These are phyloP conservation scores for Neopestalotiopsis rosae DNA, from an alignment of 2,329 filamentous ascomycete genomes.

Conservation along the genomic window DNA sequence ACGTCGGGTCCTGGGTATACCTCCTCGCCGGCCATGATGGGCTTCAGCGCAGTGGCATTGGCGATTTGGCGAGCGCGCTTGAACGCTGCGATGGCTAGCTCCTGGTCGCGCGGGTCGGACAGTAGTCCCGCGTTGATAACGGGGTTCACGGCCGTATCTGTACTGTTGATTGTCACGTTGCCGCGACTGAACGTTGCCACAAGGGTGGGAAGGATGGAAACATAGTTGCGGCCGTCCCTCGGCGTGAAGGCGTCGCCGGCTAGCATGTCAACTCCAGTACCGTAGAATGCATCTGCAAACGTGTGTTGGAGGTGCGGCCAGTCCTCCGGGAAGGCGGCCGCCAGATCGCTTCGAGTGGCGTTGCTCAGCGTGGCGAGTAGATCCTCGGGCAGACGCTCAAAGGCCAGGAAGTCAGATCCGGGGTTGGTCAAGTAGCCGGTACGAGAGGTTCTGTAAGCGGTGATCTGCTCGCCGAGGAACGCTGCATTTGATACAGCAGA, in stretches of 20 bases:
- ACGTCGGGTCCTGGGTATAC: slow-evolving; percentile 42
- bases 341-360: slow-evolving; percentile 49
- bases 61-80: slow-evolving; percentile 68
- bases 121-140: slow-evolving; percentile 39
- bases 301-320: slow-evolving; percentile 19
- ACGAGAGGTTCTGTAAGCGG: neutral
- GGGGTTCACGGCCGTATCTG: slow-evolving; percentile 35
- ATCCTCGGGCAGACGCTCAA: slow-evolving; percentile 37
- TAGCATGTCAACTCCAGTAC: neutral
- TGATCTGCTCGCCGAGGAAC: neutral
- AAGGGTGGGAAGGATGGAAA: slow-evolving; percentile 37
- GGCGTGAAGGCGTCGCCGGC: slow-evolving; percentile 5
- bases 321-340: slow-evolving; percentile 45
- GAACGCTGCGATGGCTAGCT: slow-evolving; percentile 68
- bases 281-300: neutral
- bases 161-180: slow-evolving; percentile 65
- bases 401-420: slow-evolving; percentile 46
- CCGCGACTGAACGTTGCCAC: slow-evolving; percentile 52
- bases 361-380: slow-evolving; percentile 40
- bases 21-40: slow-evolving; percentile 38
- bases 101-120: slow-evolving; percentile 54
- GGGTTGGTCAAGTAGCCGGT: neutral
- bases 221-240: slow-evolving; percentile 36
- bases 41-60: slow-evolving; percentile 64
- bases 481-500: neutral